Percentiles rank a stretch among this genome's conserved stretches.
Evolutionary conservation across 345 rosid genomes (phyloP).

Genomic region (Moricandia moricandioides): DNA sequence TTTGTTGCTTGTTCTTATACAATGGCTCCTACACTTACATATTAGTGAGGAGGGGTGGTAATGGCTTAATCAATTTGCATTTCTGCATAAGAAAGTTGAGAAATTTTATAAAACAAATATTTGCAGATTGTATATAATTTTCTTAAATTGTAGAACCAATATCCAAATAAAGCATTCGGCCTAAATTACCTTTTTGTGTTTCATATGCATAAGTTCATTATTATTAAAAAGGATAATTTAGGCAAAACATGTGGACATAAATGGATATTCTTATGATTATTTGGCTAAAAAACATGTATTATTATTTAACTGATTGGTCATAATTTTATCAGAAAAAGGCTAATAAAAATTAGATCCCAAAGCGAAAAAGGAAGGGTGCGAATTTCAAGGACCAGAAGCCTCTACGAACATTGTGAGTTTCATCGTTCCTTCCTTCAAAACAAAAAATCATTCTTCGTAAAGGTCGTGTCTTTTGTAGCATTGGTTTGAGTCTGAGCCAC

Average conservation of each 20-base stretch:
- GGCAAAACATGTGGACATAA: neutral
- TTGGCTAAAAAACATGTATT: too few relatives aligned
- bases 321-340: neutral
- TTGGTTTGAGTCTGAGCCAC: neutral
- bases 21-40: too few relatives aligned
- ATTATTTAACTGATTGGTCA: neutral
- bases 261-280: too few relatives aligned
- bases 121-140: too few relatives aligned
- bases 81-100: neutral
- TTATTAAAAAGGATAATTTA: too few relatives aligned
- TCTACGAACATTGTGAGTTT: neutral
- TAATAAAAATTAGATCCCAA: slow-evolving; percentile 2
- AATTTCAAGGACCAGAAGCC: slow-evolving; percentile 27
- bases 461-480: neutral
- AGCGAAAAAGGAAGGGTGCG: slow-evolving; percentile 30
- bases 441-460: neutral
- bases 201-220: too few relatives aligned
- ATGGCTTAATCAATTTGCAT: neutral
- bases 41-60: too few relatives aligned
- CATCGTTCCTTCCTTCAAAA: too few relatives aligned
- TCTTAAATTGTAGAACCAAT: neutral
- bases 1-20: too few relatives aligned
- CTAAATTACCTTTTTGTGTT: too few relatives aligned
- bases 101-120: too few relatives aligned
- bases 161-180: too few relatives aligned